A percentile compares a stretch with the other conserved stretches of the same genome.
phyloP scores from a whole-genome alignment of 441 rosid species.

The Brassica balearica region DNA sequence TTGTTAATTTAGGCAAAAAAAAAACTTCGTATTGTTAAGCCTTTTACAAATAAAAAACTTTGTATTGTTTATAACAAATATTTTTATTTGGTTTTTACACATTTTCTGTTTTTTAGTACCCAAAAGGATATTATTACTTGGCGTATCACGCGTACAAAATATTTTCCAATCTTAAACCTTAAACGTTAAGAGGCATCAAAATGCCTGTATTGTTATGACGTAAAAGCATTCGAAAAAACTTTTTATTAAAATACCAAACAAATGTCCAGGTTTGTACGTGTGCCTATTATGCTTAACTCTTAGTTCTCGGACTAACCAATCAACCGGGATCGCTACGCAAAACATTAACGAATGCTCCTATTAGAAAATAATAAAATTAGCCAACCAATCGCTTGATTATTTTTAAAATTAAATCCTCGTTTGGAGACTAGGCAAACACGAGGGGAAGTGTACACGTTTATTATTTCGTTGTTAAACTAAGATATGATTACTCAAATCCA shows the following conservation, averaged over 20 bases:
- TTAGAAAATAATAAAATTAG: not conserved
- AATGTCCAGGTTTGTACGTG: constrained; percentile 24
- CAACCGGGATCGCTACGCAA: constrained; percentile 26
- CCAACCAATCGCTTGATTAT: not conserved
- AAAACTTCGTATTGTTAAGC: too few relatives aligned
- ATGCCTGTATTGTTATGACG: constrained; percentile 35
- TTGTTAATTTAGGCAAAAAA: too few relatives aligned
- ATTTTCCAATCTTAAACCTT: constrained; percentile 12
- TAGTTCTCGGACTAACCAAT: constrained; percentile 36
- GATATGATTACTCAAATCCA: constrained; percentile 36
- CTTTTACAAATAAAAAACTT: too few relatives aligned
- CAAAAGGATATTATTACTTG: too few relatives aligned
- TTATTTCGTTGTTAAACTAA: constrained; percentile 31
- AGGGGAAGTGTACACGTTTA: constrained; percentile 25
- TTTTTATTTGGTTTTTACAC: too few relatives aligned
- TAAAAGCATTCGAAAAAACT: constrained; percentile 36
- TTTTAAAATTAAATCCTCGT: not conserved
- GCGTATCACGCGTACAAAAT: not conserved
- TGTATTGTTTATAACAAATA: too few relatives aligned
- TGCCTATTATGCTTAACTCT: constrained; percentile 10
- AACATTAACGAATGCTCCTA: not conserved
- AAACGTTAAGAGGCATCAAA: constrained; percentile 38
- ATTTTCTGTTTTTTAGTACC: too few relatives aligned
- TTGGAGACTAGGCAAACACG: constrained; percentile 17
- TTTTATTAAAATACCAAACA: constrained; percentile 6